A percentile compares a stretch with the other conserved stretches of the same genome.
These are phyloP conservation scores for Lasiodiplodia gonubiensis DNA, from an alignment of 2,329 filamentous ascomycete genomes.

Conservation along the genomic window DNA sequence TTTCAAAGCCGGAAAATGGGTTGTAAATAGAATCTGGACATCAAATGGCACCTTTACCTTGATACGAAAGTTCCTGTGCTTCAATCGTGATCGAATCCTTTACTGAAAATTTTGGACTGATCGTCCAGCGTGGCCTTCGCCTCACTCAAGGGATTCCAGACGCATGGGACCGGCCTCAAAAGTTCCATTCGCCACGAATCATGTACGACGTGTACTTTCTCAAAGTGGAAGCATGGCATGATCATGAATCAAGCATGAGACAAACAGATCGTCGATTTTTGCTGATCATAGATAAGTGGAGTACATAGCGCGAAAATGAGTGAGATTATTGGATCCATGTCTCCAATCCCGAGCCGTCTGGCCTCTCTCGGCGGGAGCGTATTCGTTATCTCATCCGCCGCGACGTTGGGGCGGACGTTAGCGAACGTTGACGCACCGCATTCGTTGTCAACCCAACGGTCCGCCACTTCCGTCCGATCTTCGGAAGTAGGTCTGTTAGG, in stretches of 20 bases:
- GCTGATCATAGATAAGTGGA: neutral
- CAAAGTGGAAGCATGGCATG: neutral
- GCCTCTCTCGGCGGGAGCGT: neutral
- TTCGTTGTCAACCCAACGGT: neutral
- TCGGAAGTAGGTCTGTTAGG: neutral
- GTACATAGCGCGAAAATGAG: neutral
- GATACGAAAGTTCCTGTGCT: neutral
- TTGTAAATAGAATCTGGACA: slow-evolving; percentile 17
- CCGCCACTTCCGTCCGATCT: neutral
- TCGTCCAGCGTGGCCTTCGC: neutral
- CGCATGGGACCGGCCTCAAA: neutral
- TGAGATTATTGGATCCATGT: neutral
- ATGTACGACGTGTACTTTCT: neutral
- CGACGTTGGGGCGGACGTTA: neutral
- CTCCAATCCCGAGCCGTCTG: neutral
- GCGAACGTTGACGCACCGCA: neutral
- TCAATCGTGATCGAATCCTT: neutral
- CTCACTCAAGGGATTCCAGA: neutral
- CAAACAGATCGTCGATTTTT: neutral
- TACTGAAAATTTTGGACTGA: neutral
- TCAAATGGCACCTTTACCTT: slow-evolving; percentile 16
- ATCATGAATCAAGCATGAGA: neutral
- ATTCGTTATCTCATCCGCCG: neutral
- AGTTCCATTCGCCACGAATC: neutral
- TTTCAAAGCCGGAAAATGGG: slow-evolving; percentile 24